A percentile compares a stretch with the other conserved stretches of the same genome.
These are phyloP conservation scores for Fusarium falciforme DNA, from an alignment of 2,329 filamentous ascomycete genomes.

Conservation along the genomic window DNA sequence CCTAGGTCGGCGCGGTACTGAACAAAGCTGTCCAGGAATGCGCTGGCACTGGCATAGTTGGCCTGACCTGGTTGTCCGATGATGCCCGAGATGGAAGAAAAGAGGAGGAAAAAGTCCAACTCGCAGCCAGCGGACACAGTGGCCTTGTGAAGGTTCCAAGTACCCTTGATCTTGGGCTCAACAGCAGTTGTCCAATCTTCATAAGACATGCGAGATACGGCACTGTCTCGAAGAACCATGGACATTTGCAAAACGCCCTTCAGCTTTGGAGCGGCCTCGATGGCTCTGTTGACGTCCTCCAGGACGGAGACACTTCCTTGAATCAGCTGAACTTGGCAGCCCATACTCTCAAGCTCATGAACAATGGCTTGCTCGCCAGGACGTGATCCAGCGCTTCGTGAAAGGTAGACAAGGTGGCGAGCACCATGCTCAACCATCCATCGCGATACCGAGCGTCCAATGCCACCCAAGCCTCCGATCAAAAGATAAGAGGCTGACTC, in stretches of 20 bases:
- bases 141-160: constrained; percentile 51
- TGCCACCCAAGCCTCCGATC: constrained; percentile 36
- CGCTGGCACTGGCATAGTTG: constrained; percentile 57
- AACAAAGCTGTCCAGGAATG: constrained; percentile 54
- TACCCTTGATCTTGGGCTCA: constrained; percentile 50
- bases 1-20: constrained; percentile 50
- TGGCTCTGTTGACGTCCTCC: constrained; percentile 43
- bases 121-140: constrained; percentile 43
- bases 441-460: constrained; percentile 12
- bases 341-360: constrained; percentile 40
- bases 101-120: constrained; percentile 54
- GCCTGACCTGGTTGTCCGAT: constrained; percentile 51
- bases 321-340: constrained; percentile 43
- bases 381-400: constrained; percentile 12
- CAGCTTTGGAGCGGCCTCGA: constrained; percentile 42
- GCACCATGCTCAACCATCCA: constrained; percentile 29
- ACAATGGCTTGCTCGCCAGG: constrained; percentile 22
- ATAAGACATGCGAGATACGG: constrained; percentile 49
- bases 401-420: constrained; percentile 19
- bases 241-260: constrained; percentile 55
- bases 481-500: constrained; percentile 41
- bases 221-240: constrained; percentile 48
- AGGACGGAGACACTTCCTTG: constrained; percentile 47
- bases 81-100: constrained; percentile 50
- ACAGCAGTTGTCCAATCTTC: constrained; percentile 44